Conservation (phyloP, 192 early-diverging fungal genomes). For the Coemansia sp. region DNA sequence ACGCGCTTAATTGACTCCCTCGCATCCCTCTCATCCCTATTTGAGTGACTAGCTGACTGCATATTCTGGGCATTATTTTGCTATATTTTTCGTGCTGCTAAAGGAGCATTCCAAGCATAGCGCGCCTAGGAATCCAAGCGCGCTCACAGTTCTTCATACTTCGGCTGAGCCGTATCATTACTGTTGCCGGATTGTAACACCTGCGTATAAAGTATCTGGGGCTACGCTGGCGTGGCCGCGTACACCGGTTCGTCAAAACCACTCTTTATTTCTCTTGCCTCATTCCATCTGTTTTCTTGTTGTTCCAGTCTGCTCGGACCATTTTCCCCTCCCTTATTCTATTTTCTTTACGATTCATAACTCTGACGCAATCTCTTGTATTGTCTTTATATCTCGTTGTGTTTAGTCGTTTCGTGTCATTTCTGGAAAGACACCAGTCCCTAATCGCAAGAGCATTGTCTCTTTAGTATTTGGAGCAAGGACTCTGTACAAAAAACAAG, state of each 20-base stretch:
- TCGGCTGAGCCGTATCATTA: background rate
- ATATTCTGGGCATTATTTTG: background rate
- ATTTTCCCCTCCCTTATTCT: background rate
- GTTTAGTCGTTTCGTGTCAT: background rate
- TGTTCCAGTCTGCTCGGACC: background rate
- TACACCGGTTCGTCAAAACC: background rate
- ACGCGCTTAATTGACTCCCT: constrained; percentile 6
- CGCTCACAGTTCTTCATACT: background rate
- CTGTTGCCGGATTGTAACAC: background rate
- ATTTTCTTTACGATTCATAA: background rate
- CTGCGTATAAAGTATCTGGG: background rate
- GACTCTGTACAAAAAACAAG: background rate
- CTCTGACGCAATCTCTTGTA: background rate
- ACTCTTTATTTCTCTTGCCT: background rate
- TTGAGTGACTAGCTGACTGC: background rate
- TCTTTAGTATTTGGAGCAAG: background rate
- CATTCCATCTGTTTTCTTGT: background rate
- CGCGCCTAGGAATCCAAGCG: background rate
- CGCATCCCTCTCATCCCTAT: background rate
- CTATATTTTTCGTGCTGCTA: background rate
- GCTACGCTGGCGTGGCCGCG: background rate
- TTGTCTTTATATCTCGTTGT: background rate
- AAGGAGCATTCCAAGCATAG: background rate
- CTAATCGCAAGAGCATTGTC: background rate
- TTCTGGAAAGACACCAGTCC: background rate